Conservation (phyloP, 2,329 filamentous ascomycete species). For the Penicillium paneum region DNA sequence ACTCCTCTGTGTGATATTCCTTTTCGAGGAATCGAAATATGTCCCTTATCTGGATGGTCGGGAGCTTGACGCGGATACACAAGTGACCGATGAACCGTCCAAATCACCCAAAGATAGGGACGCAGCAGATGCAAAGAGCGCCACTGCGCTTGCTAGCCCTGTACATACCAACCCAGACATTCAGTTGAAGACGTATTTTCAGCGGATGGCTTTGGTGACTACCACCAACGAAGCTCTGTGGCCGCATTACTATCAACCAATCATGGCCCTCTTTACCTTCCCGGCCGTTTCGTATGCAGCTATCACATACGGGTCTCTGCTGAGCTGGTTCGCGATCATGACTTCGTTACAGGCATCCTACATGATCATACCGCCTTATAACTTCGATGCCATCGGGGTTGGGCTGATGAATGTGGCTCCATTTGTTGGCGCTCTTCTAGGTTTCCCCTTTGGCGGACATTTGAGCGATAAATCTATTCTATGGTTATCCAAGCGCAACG, state of each 20-base stretch:
- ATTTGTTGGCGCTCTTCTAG: conserved; percentile 41
- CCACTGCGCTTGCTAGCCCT: not conserved
- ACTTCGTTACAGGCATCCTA: conserved; percentile 36
- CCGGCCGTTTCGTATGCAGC: conserved; percentile 52
- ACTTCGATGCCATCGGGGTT: conserved; percentile 36
- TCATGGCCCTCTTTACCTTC: conserved; percentile 32
- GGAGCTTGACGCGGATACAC: not conserved
- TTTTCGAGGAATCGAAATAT: conserved; percentile 45
- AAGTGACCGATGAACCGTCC: conserved; percentile 2
- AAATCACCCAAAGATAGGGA: not conserved
- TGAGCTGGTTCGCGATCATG: conserved; percentile 42
- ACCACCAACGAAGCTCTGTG: conserved; percentile 10
- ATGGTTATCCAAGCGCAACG: conserved; percentile 36
- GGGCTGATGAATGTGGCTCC: conserved; percentile 42
- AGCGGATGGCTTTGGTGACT: conserved; percentile 42
- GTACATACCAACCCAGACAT: conserved; percentile 28
- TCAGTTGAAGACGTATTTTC: conserved; percentile 43
- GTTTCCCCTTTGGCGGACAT: conserved; percentile 34
- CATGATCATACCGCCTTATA: conserved; percentile 41
- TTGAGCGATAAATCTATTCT: conserved; percentile 41
- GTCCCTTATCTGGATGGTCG: conserved; percentile 13
- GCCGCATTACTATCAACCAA: conserved; percentile 29
- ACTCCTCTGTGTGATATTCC: conserved; percentile 44
- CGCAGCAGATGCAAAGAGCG: not conserved
- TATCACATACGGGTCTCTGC: conserved; percentile 38